phyloP scores from a whole-genome alignment of 164 flowering plant species.

The Vitis riparia region DNA sequence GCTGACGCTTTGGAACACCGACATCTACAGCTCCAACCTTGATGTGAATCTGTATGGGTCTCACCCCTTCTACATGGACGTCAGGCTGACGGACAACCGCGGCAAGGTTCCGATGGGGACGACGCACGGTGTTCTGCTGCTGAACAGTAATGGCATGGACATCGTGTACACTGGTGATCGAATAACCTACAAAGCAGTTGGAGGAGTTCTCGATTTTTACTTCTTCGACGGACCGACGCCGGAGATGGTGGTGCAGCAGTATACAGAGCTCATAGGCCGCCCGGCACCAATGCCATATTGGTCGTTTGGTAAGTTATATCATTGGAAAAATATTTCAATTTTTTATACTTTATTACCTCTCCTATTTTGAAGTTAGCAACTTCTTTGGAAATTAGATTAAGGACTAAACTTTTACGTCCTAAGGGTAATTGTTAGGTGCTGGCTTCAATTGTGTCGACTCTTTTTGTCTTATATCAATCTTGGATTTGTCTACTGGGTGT shows the following conservation, averaged over 20 bases:
- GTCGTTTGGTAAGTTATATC: slow-evolving; percentile 48
- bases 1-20: slow-evolving; percentile 73
- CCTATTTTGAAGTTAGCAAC: no score
- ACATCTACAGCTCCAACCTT: slow-evolving; percentile 36
- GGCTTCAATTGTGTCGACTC: no score
- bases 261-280: slow-evolving; percentile 54
- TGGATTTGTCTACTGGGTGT: no score
- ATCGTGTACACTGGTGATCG: slow-evolving; percentile 46
- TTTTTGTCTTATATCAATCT: no score
- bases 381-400: no score
- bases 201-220: slow-evolving; percentile 55
- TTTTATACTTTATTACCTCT: no score
- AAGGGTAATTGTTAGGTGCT: no score
- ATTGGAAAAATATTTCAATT: no score
- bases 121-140: slow-evolving; percentile 53
- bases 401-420: no score
- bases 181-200: slow-evolving; percentile 55
- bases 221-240: slow-evolving; percentile 55
- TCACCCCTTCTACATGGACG: slow-evolving; percentile 83
- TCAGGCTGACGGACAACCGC: slow-evolving; percentile 35
- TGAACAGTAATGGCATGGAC: slow-evolving; percentile 74
- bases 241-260: slow-evolving; percentile 44
- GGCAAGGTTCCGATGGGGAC: slow-evolving; percentile 25
- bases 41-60: slow-evolving; percentile 78
- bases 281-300: slow-evolving; percentile 69